A percentile compares a stretch with the other conserved stretches of the same genome.
Evolutionary conservation across 2,329 filamentous ascomycete genomes (phyloP).

Genomic region (Pseudocercospora fuligena): DNA sequence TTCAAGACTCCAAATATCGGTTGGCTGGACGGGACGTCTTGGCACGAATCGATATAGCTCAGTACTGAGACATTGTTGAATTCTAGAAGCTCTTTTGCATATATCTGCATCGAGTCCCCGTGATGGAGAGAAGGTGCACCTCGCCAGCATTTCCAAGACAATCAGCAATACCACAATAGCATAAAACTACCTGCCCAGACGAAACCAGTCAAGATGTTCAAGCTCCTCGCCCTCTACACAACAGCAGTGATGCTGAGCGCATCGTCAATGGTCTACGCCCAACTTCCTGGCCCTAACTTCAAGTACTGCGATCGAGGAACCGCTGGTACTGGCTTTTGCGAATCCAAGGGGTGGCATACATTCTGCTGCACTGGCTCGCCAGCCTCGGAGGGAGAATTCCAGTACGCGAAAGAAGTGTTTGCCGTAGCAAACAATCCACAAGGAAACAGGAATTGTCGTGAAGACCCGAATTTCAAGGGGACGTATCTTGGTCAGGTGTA

Average conservation of each 20-base stretch:
- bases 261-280: background rate
- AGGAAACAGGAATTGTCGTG: conserved; percentile 4
- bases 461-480: conserved; percentile 9
- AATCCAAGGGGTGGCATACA: conserved; percentile 9
- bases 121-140: too few relatives aligned
- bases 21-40: too few relatives aligned
- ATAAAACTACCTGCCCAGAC: too few relatives aligned
- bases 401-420: conserved; percentile 10
- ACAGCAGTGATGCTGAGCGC: background rate
- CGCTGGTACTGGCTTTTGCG: conserved; percentile 11
- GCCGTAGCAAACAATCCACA: conserved; percentile 9
- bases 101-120: background rate
- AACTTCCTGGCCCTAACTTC: conserved; percentile 8
- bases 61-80: background rate
- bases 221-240: background rate
- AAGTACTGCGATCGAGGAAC: conserved; percentile 10
- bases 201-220: too few relatives aligned
- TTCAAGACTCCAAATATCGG: too few relatives aligned
- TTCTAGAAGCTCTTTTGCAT: background rate
- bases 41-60: background rate
- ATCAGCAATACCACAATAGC: too few relatives aligned
- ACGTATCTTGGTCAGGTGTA: conserved; percentile 10
- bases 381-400: conserved; percentile 13
- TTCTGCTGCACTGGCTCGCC: conserved; percentile 5
- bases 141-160: too few relatives aligned